Evolutionary conservation across 345 rosid genomes (phyloP).

Genomic region (Gynandropsis gynandra): DNA sequence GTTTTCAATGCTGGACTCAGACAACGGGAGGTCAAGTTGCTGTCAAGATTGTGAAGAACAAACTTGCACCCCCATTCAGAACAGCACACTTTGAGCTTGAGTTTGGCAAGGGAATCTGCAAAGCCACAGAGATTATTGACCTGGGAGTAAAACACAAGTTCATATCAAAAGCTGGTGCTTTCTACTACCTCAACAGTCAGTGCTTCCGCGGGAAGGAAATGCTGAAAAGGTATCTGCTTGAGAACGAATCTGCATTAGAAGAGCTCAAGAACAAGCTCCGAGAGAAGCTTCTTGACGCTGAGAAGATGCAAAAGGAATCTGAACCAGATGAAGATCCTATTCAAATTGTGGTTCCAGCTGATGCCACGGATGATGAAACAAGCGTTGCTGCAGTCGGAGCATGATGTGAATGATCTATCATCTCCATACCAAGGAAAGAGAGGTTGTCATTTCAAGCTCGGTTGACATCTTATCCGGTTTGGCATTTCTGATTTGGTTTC

Average conservation of each 20-base stretch:
- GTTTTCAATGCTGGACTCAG: conserved; percentile 28
- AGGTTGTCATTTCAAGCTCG: too few relatives aligned
- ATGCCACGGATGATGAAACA: conserved; percentile 66
- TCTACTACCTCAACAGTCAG: conserved; percentile 38
- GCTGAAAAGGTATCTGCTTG: conserved; percentile 45
- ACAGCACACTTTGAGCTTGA: conserved; percentile 80
- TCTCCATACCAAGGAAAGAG: too few relatives aligned
- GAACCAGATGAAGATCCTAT: conserved; percentile 24
- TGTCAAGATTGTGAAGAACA: conserved; percentile 90
- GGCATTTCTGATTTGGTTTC: too few relatives aligned
- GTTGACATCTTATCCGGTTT: too few relatives aligned
- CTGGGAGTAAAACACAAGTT: conserved; percentile 67
- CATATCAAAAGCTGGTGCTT: conserved; percentile 44
- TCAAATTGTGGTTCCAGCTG: conserved; percentile 32
- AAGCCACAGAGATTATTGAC: conserved; percentile 61
- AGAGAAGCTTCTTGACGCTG: conserved; percentile 43
- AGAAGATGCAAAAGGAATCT: conserved; percentile 22
- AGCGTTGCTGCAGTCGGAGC: conserved; percentile 48
- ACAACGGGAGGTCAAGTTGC: conserved; percentile 62
- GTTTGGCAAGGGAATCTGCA: conserved; percentile 91
- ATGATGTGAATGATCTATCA: too few relatives aligned
- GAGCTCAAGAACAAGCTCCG: conserved; percentile 56
- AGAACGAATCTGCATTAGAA: conserved; percentile 42
- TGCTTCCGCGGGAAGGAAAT: conserved; percentile 74
- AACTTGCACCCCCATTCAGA: conserved; percentile 91